Conservation (phyloP, 208 protist species). For the Novymonas esmeraldas region DNA sequence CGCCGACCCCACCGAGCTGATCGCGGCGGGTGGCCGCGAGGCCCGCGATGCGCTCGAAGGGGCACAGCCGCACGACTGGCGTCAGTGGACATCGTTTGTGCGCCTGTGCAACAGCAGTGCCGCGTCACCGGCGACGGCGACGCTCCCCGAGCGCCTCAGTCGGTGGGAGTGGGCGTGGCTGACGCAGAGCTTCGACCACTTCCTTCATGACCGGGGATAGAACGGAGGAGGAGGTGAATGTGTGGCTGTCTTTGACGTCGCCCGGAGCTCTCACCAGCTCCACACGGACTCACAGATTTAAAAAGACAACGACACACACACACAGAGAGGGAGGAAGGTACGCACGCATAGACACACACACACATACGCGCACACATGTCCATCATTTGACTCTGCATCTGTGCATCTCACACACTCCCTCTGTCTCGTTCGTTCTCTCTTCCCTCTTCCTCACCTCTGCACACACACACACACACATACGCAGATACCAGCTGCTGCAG, state of each 20-base stretch:
- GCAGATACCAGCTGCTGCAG: neutral
- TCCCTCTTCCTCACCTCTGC: conserved; percentile 3
- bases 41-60: neutral
- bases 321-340: no score
- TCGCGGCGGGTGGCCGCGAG: neutral
- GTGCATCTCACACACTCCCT: neutral
- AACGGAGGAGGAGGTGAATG: neutral
- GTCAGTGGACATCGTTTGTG: conserved; percentile 30
- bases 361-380: no score
- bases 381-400: no score
- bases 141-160: conserved; percentile 23
- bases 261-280: no score
- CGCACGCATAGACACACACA: no score
- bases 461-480: conserved; percentile 1
- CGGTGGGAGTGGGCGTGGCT: conserved; percentile 41
- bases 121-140: neutral
- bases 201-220: no score
- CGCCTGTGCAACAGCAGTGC: conserved; percentile 5
- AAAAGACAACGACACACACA: no score
- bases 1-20: neutral
- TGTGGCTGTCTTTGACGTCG: neutral
- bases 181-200: conserved; percentile 33
- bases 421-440: neutral
- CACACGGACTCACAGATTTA: no score
- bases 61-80: conserved; percentile 4